These are phyloP conservation scores for Ophiocordyceps unilateralis DNA, from an alignment of 2,329 filamentous ascomycete genomes.

Conservation along the genomic window DNA sequence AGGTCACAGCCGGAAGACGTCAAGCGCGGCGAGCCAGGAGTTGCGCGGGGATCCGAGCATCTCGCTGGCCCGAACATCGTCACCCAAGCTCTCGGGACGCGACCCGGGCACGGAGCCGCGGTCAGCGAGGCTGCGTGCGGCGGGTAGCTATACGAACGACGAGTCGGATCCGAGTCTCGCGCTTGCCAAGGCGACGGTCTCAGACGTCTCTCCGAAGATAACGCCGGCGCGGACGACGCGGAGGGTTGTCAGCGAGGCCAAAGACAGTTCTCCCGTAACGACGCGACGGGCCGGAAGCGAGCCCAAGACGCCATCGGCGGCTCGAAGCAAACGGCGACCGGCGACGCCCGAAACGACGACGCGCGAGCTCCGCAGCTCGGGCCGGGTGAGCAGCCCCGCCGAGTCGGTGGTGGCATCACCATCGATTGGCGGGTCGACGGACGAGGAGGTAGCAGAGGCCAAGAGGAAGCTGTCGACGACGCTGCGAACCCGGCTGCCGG, in stretches of 20 bases:
- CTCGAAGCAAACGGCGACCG: conserved; percentile 6
- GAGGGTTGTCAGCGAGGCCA: background rate
- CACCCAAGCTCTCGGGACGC: background rate
- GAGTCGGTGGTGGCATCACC: conserved; percentile 9
- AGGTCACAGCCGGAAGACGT: conserved; percentile 7
- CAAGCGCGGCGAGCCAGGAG: conserved; percentile 7
- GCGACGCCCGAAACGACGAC: conserved; percentile 8
- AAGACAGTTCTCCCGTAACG: conserved; percentile 6
- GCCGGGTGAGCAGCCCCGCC: background rate
- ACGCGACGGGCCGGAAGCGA: conserved; percentile 11
- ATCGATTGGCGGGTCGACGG: conserved; percentile 10
- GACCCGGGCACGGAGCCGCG: background rate
- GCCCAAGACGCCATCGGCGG: background rate
- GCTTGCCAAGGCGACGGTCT: conserved; percentile 8
- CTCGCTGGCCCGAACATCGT: conserved; percentile 8
- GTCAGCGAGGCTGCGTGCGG: conserved; percentile 7
- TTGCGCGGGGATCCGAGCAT: conserved; percentile 12
- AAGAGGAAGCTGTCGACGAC: conserved; percentile 28
- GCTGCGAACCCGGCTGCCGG: conserved; percentile 31
- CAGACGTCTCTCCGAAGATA: too few species aligned
- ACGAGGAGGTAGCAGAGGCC: conserved; percentile 16
- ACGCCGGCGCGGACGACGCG: too few species aligned
- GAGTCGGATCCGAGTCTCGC: conserved; percentile 10
- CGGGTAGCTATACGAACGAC: conserved; percentile 8
- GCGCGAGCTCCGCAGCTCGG: conserved; percentile 9